Conservation (phyloP, 2,329 filamentous ascomycete genomes). For the Venturia effusa region DNA sequence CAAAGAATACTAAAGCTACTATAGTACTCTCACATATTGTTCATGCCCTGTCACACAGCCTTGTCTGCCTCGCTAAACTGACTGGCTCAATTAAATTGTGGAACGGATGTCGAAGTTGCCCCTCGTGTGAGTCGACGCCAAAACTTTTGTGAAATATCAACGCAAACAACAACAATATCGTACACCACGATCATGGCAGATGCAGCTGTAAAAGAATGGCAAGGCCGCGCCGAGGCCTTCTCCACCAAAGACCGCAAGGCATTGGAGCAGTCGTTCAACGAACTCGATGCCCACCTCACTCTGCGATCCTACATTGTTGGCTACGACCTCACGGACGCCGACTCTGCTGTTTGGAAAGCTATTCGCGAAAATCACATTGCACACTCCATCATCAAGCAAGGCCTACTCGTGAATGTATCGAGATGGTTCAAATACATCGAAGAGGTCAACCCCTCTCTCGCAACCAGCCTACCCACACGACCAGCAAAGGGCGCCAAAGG, state of each 20-base stretch:
- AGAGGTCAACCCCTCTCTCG: conserved; percentile 64
- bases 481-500: conserved; percentile 39
- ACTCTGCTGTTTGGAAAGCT: conserved; percentile 73
- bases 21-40: too few relatives aligned
- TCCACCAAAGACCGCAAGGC: conserved; percentile 66
- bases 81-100: background rate
- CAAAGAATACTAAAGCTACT: too few relatives aligned
- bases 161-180: conserved; percentile 10
- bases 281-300: conserved; percentile 78
- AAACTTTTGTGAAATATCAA: background rate
- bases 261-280: conserved; percentile 61
- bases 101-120: background rate
- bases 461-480: conserved; percentile 40
- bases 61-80: background rate
- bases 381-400: conserved; percentile 69
- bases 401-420: conserved; percentile 61
- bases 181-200: conserved; percentile 9
- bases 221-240: conserved; percentile 41
- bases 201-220: conserved; percentile 40
- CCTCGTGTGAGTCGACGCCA: background rate
- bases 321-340: conserved; percentile 64
- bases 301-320: conserved; percentile 79
- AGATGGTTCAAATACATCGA: conserved; percentile 87
- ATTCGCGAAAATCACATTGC: conserved; percentile 79
- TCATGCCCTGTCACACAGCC: too few relatives aligned